Conservation (phyloP, 257 asterid species). For the Solanum ossicruentum region DNA sequence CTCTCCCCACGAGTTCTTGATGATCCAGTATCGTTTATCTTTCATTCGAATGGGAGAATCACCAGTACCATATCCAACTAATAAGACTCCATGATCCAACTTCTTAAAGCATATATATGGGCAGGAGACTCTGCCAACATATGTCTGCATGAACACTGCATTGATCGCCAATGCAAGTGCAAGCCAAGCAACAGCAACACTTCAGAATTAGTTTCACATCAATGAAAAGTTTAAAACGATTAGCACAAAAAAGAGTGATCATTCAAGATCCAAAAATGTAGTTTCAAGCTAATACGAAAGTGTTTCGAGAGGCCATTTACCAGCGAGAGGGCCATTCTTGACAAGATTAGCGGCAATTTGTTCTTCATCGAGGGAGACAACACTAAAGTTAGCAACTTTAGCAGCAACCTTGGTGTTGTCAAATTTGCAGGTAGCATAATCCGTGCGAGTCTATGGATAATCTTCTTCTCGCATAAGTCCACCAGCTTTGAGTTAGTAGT, state of each 20-base stretch:
- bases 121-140: constrained; percentile 73
- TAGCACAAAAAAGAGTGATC: not conserved
- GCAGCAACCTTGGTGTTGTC: constrained; percentile 71
- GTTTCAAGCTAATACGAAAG: not conserved
- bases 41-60: constrained; percentile 57
- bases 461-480: constrained; percentile 84
- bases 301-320: constrained; percentile 16
- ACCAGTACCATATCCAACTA: constrained; percentile 72
- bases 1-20: constrained; percentile 86
- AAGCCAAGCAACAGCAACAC: not conserved
- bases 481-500: constrained; percentile 43
- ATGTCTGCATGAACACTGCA: constrained; percentile 64
- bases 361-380: constrained; percentile 70
- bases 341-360: constrained; percentile 92
- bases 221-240: not conserved
- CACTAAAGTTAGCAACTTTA: constrained; percentile 82
- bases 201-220: not conserved
- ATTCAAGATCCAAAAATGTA: not conserved
- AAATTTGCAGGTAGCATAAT: constrained; percentile 55
- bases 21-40: constrained; percentile 74
- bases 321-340: constrained; percentile 86
- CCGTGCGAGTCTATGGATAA: constrained; percentile 78
- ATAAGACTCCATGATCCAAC: constrained; percentile 65
- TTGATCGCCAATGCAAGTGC: constrained; percentile 66
- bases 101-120: constrained; percentile 61